Base-by-base conservation (phyloP, 345 rosid species). In the Melaleuca alternifolia region DNA sequence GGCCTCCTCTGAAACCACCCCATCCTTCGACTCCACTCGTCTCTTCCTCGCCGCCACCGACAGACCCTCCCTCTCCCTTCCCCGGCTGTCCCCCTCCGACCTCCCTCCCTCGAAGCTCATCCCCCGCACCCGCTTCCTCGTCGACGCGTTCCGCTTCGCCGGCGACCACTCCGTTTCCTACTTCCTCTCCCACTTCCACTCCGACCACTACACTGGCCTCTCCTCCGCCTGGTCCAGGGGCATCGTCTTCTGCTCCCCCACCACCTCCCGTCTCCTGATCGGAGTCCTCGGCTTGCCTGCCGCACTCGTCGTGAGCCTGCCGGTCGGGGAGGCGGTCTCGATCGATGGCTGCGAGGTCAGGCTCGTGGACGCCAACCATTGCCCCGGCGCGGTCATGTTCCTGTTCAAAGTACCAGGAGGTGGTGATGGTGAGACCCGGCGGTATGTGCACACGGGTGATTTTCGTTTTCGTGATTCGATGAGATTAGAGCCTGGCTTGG, bases 101-200 rank as follows among this genome's bases (percentile, higher is more conserved):
- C 79, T 71, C 24, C 79, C 79, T 5, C 48, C 48, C 6, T 92
- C 96, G 44, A 96, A 97, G 85, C 91, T 88, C 88, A 93, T 97
- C 86, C 98, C 98, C 7, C 90, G 90, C 20, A 96, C 98, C 50
- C 95, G 93, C 87, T 97, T 97, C 90, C 92, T 93, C 88, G 85
- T 97, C 90, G 99, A 97, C 84, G 91, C 93, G 61, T 97, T 97
- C 87, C 96, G 97, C 90, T 90, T 84, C 88, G 82, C 96, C 50
- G 86, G 89, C 83, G 82, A 86, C 85, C 83, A 85, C 86, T 91
- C 95, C 75, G 83, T 85, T 88, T 86, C 95, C 83, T 96, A 94
- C 90, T 95, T 97, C 90, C 99, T 97, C 85, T 94, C 98, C 61
- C 98, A 97, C 90, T 96, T 97, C 92, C 98, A 97, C 89, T 93